Evolutionary conservation across 805 yeast species (phyloP).

Genomic region (Nakazawaea holstii): DNA sequence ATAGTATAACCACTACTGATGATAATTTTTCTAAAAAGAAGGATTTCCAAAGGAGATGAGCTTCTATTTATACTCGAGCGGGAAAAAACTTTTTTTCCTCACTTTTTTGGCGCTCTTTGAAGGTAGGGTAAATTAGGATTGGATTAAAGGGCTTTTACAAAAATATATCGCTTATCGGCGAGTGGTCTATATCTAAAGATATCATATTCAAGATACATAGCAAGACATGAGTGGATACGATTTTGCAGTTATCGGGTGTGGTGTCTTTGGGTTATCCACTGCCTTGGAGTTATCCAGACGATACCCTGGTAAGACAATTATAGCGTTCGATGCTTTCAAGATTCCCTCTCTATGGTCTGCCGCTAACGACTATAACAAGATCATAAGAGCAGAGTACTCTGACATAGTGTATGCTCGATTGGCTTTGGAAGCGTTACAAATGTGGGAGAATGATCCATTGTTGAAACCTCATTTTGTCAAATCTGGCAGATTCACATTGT

Average conservation of each 20-base stretch:
- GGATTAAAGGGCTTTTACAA: neutral
- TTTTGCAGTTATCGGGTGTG: constrained; percentile 23
- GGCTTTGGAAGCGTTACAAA: constrained; percentile 24
- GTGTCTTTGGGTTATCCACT: constrained; percentile 30
- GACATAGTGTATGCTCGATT: constrained; percentile 22
- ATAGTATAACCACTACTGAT: constrained; percentile 83
- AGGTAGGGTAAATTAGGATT: neutral
- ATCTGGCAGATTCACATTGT: constrained; percentile 26
- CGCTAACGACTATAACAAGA: constrained; percentile 27
- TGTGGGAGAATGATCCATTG: constrained; percentile 23
- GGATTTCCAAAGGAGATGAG: constrained; percentile 21
- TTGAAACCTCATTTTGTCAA: constrained; percentile 17
- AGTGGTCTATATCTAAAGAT: neutral
- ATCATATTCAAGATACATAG: neutral
- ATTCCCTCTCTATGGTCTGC: constrained; percentile 29
- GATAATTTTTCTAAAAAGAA: constrained; percentile 34
- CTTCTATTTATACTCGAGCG: constrained; percentile 24
- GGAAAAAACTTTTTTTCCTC: constrained; percentile 1
- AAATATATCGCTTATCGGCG: neutral
- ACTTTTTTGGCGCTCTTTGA: neutral
- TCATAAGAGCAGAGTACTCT: constrained; percentile 27
- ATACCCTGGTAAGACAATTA: constrained; percentile 13
- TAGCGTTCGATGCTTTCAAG: constrained; percentile 21
- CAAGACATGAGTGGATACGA: neutral
- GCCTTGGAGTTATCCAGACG: constrained; percentile 19